Evolutionary conservation across 345 rosid species (phyloP).

Genomic region (Dovyalis caffra): DNA sequence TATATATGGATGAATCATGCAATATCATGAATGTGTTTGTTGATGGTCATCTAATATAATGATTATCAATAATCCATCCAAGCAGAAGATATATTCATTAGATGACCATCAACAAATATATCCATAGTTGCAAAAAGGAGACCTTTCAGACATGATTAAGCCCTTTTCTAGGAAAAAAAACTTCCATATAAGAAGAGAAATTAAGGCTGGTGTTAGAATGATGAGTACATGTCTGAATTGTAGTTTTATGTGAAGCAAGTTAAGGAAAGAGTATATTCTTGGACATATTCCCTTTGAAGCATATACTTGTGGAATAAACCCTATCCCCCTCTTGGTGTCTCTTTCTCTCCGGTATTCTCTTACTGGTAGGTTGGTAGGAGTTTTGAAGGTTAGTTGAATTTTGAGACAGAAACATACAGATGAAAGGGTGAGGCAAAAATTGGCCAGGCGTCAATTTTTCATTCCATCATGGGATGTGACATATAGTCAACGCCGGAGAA

Average conservation of each 20-base stretch:
- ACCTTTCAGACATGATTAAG: background rate
- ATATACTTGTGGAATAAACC: constrained; percentile 1
- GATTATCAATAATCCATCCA: too few relatives aligned
- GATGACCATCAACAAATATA: constrained; percentile 22
- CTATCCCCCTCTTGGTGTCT: background rate
- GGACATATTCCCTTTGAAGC: background rate
- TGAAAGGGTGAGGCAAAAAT: too few relatives aligned
- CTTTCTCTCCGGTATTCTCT: background rate
- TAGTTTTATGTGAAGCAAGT: too few relatives aligned
- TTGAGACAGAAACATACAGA: background rate
- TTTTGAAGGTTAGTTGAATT: background rate
- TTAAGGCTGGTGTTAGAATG: too few relatives aligned
- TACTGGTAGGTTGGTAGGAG: background rate
- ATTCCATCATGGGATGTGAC: too few relatives aligned
- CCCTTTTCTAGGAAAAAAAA: too few relatives aligned
- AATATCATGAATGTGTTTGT: constrained; percentile 18
- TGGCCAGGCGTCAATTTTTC: too few relatives aligned
- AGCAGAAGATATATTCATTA: too few relatives aligned
- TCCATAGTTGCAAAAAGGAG: background rate
- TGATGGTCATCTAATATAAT: constrained; percentile 23
- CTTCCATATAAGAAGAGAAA: background rate
- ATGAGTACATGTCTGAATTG: too few relatives aligned
- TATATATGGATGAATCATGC: too few relatives aligned
- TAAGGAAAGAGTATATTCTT: background rate
- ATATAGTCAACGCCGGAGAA: too few relatives aligned